Conservation (phyloP, 78 protist genomes). For the Dictyostelium citrinum region DNA sequence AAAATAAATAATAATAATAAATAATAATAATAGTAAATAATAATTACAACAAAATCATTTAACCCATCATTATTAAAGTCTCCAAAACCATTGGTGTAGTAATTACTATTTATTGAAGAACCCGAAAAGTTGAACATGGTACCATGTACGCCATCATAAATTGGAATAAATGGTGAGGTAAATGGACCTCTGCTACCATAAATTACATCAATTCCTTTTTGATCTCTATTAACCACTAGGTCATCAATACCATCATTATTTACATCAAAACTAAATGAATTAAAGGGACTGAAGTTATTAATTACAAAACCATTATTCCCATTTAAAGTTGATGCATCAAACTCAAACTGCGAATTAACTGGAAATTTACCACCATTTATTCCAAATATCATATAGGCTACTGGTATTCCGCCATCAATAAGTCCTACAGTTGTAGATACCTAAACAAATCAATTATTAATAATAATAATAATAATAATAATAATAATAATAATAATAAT, state of each 20-base stretch:
- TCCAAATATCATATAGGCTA: background rate
- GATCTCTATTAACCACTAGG: background rate
- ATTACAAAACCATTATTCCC: background rate
- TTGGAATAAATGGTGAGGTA: background rate
- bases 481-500: no score
- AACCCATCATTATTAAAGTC: background rate
- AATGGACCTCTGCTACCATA: background rate
- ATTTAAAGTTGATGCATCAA: background rate
- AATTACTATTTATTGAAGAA: background rate
- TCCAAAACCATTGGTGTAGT: background rate
- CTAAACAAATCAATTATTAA: background rate
- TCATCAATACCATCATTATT: slow-evolving; percentile 4
- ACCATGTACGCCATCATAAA: background rate
- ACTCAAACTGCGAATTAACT: background rate
- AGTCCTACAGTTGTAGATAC: background rate
- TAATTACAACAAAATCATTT: background rate
- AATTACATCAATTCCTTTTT: background rate
- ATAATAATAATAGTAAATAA: no score
- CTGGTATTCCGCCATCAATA: no score
- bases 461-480: no score
- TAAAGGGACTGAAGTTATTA: no score
- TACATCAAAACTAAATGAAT: background rate
- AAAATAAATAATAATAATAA: background rate
- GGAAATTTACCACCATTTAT: slow-evolving; percentile 17
- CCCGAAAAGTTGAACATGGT: background rate